Evolutionary conservation across 169 alveolate genomes (phyloP).

Genomic region (Neospora caninum): DNA sequence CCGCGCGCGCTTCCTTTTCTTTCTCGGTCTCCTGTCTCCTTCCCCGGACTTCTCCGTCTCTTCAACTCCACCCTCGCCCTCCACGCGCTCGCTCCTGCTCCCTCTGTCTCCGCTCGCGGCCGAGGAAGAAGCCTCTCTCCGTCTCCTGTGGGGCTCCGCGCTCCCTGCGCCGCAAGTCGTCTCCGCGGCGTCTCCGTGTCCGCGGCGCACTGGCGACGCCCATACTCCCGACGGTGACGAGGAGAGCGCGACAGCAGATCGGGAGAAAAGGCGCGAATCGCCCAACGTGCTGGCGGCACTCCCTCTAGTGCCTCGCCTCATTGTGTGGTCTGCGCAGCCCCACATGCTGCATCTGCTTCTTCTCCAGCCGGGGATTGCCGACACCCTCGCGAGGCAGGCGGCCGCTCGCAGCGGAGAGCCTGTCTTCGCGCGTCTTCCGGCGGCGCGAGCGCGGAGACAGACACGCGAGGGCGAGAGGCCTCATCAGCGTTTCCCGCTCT

Average conservation of each 20-base stretch:
- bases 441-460: too few relatives aligned
- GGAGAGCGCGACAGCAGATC: too few relatives aligned
- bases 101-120: background rate
- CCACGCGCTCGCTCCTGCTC: background rate
- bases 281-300: background rate
- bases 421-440: background rate
- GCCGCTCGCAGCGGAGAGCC: background rate
- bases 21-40: background rate
- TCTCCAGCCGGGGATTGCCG: constrained; percentile 8
- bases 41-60: background rate
- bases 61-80: background rate
- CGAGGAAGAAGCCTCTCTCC: background rate
- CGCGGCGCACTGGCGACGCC: background rate
- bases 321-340: constrained; percentile 44
- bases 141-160: constrained; percentile 1
- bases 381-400: background rate
- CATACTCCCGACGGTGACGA: too few relatives aligned
- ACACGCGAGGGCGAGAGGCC: too few relatives aligned
- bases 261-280: background rate
- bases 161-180: background rate
- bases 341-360: constrained; percentile 43
- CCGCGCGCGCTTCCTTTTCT: constrained; percentile 9
- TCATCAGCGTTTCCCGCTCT: too few relatives aligned
- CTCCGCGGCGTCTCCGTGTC: background rate
- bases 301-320: constrained; percentile 34